Evolutionary conservation across 192 early-diverging fungal species (phyloP), one percentile per base, ranked within the genome.

Genomic region (Coemansia sp.): DNA sequence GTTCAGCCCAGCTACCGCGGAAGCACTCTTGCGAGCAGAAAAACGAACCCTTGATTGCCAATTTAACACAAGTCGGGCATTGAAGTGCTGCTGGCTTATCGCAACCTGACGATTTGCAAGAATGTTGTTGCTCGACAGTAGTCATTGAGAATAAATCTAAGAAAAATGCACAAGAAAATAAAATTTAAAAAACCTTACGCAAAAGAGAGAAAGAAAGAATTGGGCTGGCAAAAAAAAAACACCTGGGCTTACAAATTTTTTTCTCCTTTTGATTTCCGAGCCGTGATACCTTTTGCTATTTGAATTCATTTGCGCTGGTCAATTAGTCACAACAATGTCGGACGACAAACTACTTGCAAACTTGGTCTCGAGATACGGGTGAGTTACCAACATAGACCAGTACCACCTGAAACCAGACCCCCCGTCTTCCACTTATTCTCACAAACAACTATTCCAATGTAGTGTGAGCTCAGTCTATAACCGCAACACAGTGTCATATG

Each of bases 391-490:
- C 25, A 8, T 8, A 8, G 19, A 11, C 48, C 2, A 0, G 17
- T 27, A 27, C 25, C 42, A 17, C 15, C 46, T 5, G 39, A 15
- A 15, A 41, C 39, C 11, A 12, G 39, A 41, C 11, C 25, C 25
- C 1, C 25, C 12, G 14, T 5, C 6, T 14, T 12, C 39, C 39
- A 41, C 4, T 3, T 10, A 14, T 15, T 15, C 39, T 41, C 25
- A 27, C 25, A 59, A 59, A 32, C 31, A n/a, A 11, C 15, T 10
- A 36, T 27, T 0, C 21, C 9, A 32, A 41, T 38, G 29, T 77
- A 94, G 93, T 68, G 94, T 95, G 29, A 93, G 91, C 83, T 96
- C 95, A 9, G 92, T 94, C 11, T 85, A 94, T 23, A 93, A 94
- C 82, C 86, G 89, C 25, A 94, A 98, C 68, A 83, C 77, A 8